Base-by-base conservation (phyloP, 768 basidiomycete species). In the Lactarius evosmus region DNA sequence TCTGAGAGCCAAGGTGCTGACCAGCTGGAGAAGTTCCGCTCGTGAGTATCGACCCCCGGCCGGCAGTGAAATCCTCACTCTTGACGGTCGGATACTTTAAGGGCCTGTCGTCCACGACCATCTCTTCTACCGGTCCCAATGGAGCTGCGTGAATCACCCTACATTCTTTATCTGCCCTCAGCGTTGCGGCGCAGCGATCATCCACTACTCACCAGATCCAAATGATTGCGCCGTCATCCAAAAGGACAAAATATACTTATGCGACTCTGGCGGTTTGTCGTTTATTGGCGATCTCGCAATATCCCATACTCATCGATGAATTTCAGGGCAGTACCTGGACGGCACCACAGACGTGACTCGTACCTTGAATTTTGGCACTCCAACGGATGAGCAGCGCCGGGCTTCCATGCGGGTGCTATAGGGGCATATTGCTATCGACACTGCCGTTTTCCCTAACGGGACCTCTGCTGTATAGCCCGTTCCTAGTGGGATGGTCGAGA, bases 311-410 rank as follows among this genome's bases (percentile, higher is more conserved):
- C 46, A 51, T 22, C 41, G 53, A 25, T 12, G 30, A n/a, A 2
- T 27, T 0, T 19, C 65, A 89, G 88, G 82, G 2, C 95, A 97
- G 75, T 96, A 87, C 76, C 73, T 84, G 36, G 96, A 98, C 68
- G 96, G 96, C 11, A 98, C 96, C 0, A 99, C 97, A 1, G 96
- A 99, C 72, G 90, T 91, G 17, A 96, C 95, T 1, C 80, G 95
- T 49, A 97, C 93, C 65, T 62, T 93, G 87, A 94, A 98, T 72
- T 98, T 98, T 71, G 94, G 93, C 32, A 85, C 80, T 1, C 93
- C 96, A 0, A 86, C 87, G 7, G 79, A 80, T 0, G 89, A 93
- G 70, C 91, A 97, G 74, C 91, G 86, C 67, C 83, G 90, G 0
- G 87, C 93, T 0, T 96, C 93, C 71, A 98, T 96, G 0, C 83